These are phyloP conservation scores for Thalassiosira hispida DNA, from an alignment of 352 stramenopile species.

Conservation along the genomic window DNA sequence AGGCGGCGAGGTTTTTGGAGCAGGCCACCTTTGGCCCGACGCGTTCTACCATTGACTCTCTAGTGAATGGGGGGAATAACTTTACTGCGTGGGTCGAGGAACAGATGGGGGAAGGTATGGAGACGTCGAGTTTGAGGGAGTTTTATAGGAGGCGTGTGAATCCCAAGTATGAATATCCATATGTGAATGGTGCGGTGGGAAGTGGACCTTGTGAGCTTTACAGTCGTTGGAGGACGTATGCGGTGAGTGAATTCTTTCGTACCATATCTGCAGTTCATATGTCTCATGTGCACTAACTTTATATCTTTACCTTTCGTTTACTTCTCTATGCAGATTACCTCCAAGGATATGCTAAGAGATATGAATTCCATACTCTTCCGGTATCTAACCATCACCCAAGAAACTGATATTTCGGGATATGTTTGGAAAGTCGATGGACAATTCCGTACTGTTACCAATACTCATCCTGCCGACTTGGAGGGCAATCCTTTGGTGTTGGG, in stretches of 20 bases:
- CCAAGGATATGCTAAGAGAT: not conserved
- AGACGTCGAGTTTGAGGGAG: slow-evolving; percentile 19
- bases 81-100: slow-evolving; percentile 44
- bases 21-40: slow-evolving; percentile 66
- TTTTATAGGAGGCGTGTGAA: slow-evolving; percentile 37
- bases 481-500: slow-evolving; percentile 3
- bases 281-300: not conserved
- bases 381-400: slow-evolving; percentile 14
- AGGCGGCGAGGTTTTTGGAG: slow-evolving; percentile 68
- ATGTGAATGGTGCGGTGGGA: slow-evolving; percentile 12
- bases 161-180: slow-evolving; percentile 36
- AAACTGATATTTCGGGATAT: slow-evolving; percentile 20
- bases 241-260: not conserved
- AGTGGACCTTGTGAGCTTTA: slow-evolving; percentile 22
- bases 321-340: slow-evolving; percentile 1
- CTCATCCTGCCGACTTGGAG: not conserved
- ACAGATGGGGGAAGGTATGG: slow-evolving; percentile 30
- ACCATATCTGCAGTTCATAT: not conserved
- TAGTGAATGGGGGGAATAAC: slow-evolving; percentile 10
- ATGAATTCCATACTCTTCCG: not conserved
- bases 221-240: slow-evolving; percentile 10
- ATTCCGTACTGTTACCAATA: slow-evolving; percentile 34
- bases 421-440: slow-evolving; percentile 39
- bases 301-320: not conserved
- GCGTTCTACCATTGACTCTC: slow-evolving; percentile 21